Base-by-base conservation (phyloP, 805 yeast genomes). In the Lachancea kluyveri region DNA sequence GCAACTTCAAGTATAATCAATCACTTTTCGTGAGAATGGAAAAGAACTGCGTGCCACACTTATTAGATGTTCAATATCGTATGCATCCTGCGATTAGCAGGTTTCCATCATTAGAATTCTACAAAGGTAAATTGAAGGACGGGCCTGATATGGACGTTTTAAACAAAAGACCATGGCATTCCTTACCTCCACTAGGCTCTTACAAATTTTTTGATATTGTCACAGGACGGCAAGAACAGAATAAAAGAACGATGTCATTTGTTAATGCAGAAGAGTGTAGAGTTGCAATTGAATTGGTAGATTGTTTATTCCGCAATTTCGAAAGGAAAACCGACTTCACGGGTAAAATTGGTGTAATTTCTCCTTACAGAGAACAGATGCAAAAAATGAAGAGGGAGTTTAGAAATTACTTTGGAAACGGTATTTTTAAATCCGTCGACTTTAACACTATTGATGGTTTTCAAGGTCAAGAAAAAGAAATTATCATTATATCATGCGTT, bases 401-500 rank as follows among this genome's bases (percentile, higher is more conserved):
- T 48, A 54, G 61, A 5, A 62, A 64, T 10, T 62, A 63, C 33
- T 81, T 71, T 48, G 97, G 97, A 8, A 62, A 62, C 2, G 50
- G 62, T 3, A 79, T 90, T 20, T 54, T 70, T 12, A 67, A 72
- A 18, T 78, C 73, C 32, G 75, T 94, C 29, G 94, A 84, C 51
- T 87, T 92, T 60, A 87, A 88, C 51, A 86, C 99, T 0, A 87
- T 92, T 39, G 99, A 92, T 68, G 98, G 97, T 1, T 92, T 88
- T 54, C 99, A 87, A 63, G 96, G 95, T 42, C 97, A 92, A 58
- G 99, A 92, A 53, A 92, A 90, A 57, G 96, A 90, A 41, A 75
- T 92, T 28, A 83, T 92, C 40, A 73, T 92, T 29, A 79, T 92
- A 67, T 87, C 97, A 0, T 90, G 97, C 73, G 99, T 92, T 4